phyloP scores from a whole-genome alignment of 805 yeast species.

The Tetrapisispora namnaoensis region DNA sequence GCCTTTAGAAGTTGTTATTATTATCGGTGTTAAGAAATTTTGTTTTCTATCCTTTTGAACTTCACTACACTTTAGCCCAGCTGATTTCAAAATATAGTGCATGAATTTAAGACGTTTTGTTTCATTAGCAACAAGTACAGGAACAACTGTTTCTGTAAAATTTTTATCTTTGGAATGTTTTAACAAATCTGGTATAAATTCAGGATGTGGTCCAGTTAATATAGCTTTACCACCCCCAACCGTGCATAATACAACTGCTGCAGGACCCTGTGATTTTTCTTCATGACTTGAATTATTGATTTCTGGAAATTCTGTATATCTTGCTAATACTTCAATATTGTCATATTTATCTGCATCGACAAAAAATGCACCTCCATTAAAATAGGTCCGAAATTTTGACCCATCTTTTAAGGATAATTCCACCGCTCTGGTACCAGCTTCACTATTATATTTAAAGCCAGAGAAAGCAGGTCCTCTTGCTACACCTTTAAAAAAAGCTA shows the following conservation, averaged over 20 bases:
- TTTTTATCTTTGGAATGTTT: slow-evolving; percentile 27
- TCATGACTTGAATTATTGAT: slow-evolving; percentile 33
- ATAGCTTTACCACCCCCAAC: slow-evolving; percentile 66
- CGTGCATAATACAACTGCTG: slow-evolving; percentile 66
- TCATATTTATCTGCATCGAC: slow-evolving; percentile 55
- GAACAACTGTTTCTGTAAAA: slow-evolving; percentile 30
- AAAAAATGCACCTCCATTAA: slow-evolving; percentile 87
- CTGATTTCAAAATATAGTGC: slow-evolving; percentile 41
- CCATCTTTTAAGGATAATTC: slow-evolving; percentile 33
- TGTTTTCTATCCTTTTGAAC: slow-evolving; percentile 35
- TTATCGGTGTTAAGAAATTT: slow-evolving; percentile 64
- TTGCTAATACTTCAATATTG: slow-evolving; percentile 64
- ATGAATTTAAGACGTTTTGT: slow-evolving; percentile 46
- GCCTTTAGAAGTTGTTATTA: slow-evolving; percentile 30
- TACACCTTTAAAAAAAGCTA: slow-evolving; percentile 71
- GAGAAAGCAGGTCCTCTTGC: slow-evolving; percentile 72
- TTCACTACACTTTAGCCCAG: slow-evolving; percentile 62
- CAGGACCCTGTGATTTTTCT: slow-evolving; percentile 30
- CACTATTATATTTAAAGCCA: slow-evolving; percentile 74
- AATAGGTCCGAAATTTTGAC: slow-evolving; percentile 36
- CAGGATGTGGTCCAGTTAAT: slow-evolving; percentile 85
- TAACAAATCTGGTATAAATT: slow-evolving; percentile 53
- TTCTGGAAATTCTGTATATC: slow-evolving; percentile 47
- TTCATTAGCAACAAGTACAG: slow-evolving; percentile 36
- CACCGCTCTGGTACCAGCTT: slow-evolving; percentile 63